These are phyloP conservation scores for Aspergillus clavatus DNA, from an alignment of 2,329 filamentous ascomycete genomes.

Conservation along the genomic window DNA sequence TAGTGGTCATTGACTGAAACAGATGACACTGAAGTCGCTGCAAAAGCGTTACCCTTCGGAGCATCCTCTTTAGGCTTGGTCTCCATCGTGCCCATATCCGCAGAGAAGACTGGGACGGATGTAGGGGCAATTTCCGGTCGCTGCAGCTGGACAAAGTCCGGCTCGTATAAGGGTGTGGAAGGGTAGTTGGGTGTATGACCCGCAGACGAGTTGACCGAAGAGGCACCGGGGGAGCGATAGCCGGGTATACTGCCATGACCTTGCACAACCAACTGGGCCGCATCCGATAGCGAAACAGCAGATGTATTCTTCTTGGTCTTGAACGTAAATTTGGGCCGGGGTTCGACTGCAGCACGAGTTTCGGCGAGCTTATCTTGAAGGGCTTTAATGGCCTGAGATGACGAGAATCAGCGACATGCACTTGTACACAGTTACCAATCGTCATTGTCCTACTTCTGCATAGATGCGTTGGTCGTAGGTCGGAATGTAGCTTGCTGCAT, in stretches of 20 bases:
- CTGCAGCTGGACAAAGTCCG: slow-evolving; percentile 30
- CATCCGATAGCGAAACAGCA: slow-evolving; percentile 53
- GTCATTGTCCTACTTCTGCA: slow-evolving; percentile 55
- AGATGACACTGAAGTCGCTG: slow-evolving; percentile 47
- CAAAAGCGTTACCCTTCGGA: slow-evolving; percentile 50
- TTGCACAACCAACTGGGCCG: slow-evolving; percentile 50
- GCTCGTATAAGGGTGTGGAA: slow-evolving; percentile 35
- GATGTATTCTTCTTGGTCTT: slow-evolving; percentile 56
- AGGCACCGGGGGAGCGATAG: slow-evolving; percentile 37
- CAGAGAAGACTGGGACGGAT: slow-evolving; percentile 25
- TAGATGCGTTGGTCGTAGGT: slow-evolving; percentile 88
- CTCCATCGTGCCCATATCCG: slow-evolving; percentile 20
- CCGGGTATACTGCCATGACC: slow-evolving; percentile 43
- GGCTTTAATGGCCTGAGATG: slow-evolving; percentile 65
- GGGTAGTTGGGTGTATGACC: slow-evolving; percentile 33
- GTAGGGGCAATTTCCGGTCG: slow-evolving; percentile 34
- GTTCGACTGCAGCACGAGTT: slow-evolving; percentile 61
- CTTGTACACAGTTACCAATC: not conserved
- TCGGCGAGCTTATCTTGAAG: slow-evolving; percentile 73
- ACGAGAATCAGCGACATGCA: slow-evolving; percentile 16
- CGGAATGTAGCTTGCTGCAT: slow-evolving; percentile 75
- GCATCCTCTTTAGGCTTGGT: slow-evolving; percentile 13
- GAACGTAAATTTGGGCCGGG: slow-evolving; percentile 80
- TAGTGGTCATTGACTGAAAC: slow-evolving; percentile 64
- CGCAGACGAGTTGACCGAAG: slow-evolving; percentile 39